phyloP scores from a whole-genome alignment of 2,329 filamentous ascomycete species.

The Paecilomyces sp. region DNA sequence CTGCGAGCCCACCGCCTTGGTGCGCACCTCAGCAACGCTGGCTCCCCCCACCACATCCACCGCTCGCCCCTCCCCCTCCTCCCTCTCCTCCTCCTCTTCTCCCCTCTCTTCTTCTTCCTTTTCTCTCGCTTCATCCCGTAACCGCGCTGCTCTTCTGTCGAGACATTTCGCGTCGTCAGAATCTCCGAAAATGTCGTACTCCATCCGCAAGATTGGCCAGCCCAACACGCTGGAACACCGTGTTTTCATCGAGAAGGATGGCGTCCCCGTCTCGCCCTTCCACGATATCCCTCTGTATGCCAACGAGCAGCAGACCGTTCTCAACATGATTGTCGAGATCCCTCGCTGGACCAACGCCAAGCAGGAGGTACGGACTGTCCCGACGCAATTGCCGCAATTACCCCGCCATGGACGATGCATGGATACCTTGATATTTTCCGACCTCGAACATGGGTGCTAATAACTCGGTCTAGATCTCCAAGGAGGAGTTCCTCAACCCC shows the following conservation, averaged over 20 bases:
- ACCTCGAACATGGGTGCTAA: not conserved
- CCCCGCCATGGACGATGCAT: not conserved
- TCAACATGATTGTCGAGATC: slow-evolving; percentile 99
- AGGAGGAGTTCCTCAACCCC: slow-evolving; percentile 96
- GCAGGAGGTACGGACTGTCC: slow-evolving; percentile 68
- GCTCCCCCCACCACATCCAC: slow-evolving; percentile 33
- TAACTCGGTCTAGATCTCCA: slow-evolving; percentile 69
- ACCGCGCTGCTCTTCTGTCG: slow-evolving; percentile 38
- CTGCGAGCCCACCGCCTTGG: slow-evolving; percentile 26
- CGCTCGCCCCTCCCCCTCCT: slow-evolving; percentile 8
- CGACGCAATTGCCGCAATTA: not conserved
- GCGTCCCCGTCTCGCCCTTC: slow-evolving; percentile 86
- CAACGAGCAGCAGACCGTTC: slow-evolving; percentile 88
- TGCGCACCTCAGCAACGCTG: slow-evolving; percentile 29
- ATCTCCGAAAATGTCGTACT: slow-evolving; percentile 48
- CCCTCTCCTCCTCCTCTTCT: slow-evolving; percentile 20
- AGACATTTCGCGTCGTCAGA: slow-evolving; percentile 40
- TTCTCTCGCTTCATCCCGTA: slow-evolving; percentile 12
- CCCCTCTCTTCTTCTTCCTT: slow-evolving; percentile 13
- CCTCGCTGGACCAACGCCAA: slow-evolving; percentile 99
- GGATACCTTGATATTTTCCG: not conserved
- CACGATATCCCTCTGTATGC: slow-evolving; percentile 98
- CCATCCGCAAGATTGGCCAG: slow-evolving; percentile 77
- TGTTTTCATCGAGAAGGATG: slow-evolving; percentile 97
- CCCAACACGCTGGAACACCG: slow-evolving; percentile 95